Base-by-base conservation (phyloP, 2,329 filamentous ascomycete genomes). In the Calonectria hongkongensis region DNA sequence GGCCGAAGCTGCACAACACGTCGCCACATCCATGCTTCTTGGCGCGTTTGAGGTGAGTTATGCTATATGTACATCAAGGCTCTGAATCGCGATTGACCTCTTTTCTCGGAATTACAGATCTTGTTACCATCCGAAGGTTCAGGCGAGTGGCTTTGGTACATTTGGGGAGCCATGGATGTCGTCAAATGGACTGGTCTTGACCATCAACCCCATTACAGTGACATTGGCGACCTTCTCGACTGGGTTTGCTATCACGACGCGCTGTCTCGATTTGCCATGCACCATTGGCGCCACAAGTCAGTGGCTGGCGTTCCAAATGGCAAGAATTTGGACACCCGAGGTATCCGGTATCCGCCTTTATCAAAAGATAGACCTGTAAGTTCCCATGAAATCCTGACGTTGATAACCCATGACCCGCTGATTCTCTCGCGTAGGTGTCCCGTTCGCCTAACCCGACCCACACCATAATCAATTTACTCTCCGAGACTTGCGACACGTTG, bases 161-260 rank as follows among this genome's bases (percentile, higher is more conserved):
- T 70, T 3, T 64, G 41, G 27, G 77, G 76, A 33, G 76, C 77
- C n/a, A 72, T 73, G 54, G 75, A 78, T 18, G 68, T 73, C 1
- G 62, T 77, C 12, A 65, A 76, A 28, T 65, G 47, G 1, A 66
- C 72, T 47, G 58, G 67, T 6, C 70, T 78, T 25, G 18, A 39
- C 2, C 6, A 56, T 2, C 50, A 63, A 10, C 48, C 64, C 1
- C 3, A 28, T 10, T 13, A 45, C 36, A 47, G 15, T 36, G 69
- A 73, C 12, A 65, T 45, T 8, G 68, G 56, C 8, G 12, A 65
- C 25, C 43, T 79, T 2, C 56, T 78, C 16, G 75, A 74, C 16
- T 79, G 77, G 77, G 76, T 75, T 18, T 72, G 74, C 47, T 79
- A 79, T 27, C 76, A 77, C 27, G 62, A 75, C 15, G 60, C 70